Percentiles rank a stretch among this genome's conserved stretches.
These are phyloP conservation scores for Casuarina glauca DNA, from an alignment of 306 rosid genomes.

Conservation along the genomic window DNA sequence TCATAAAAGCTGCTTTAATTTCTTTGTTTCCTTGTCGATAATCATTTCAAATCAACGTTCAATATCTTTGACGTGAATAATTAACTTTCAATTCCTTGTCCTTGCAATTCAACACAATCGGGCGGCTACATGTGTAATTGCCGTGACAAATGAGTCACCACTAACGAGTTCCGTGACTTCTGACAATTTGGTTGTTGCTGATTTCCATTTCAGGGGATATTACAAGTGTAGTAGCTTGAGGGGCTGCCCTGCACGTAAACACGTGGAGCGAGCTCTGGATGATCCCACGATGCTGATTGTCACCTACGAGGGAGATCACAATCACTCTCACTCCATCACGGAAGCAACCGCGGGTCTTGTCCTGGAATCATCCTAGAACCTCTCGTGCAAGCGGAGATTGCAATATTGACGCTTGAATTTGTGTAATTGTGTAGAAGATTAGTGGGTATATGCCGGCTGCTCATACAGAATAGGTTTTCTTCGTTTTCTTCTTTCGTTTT, in stretches of 20 bases:
- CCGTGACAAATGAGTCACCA: too few relatives aligned
- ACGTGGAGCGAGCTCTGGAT: slow-evolving; percentile 84
- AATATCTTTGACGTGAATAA: too few relatives aligned
- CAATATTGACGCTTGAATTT: slow-evolving; percentile 28
- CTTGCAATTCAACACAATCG: neutral
- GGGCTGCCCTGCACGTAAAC: slow-evolving; percentile 86
- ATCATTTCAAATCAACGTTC: too few relatives aligned
- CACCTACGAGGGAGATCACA: slow-evolving; percentile 80
- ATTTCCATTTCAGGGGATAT: slow-evolving; percentile 55
- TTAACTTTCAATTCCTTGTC: neutral
- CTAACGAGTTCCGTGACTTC: slow-evolving; percentile 5
- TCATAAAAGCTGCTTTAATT: too few relatives aligned
- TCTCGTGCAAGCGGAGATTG: slow-evolving; percentile 5
- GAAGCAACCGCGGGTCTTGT: slow-evolving; percentile 42
- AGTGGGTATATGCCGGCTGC: slow-evolving; percentile 23
- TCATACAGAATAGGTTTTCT: slow-evolving; percentile 29
- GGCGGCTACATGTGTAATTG: too few relatives aligned
- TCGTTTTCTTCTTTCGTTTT: slow-evolving; percentile 5
- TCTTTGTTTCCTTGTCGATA: too few relatives aligned
- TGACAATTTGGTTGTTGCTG: neutral
- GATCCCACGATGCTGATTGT: slow-evolving; percentile 78
- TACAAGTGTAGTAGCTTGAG: slow-evolving; percentile 81
- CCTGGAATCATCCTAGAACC: slow-evolving; percentile 54
- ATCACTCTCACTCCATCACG: slow-evolving; percentile 49
- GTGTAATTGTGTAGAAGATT: slow-evolving; percentile 34